Percentiles rank a stretch among this genome's conserved stretches.
Evolutionary conservation across 1,139 yeast genomes (phyloP).

Genomic region (Yamadazyma diddensiae): DNA sequence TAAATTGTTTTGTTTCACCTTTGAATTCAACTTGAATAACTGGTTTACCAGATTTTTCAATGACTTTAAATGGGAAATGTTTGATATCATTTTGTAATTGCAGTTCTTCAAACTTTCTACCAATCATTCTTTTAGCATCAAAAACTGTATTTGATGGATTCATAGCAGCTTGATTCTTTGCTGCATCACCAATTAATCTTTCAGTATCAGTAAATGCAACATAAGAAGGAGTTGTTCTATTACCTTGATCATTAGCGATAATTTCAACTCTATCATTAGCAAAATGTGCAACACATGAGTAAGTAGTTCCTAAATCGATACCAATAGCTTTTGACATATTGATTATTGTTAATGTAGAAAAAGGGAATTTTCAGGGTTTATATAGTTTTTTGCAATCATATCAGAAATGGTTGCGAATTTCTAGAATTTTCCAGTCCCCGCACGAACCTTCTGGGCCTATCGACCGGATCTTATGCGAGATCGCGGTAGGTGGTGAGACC

Average conservation of each 20-base stretch:
- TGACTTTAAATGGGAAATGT: constrained; percentile 63
- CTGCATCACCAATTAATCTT: constrained; percentile 69
- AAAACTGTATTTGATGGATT: constrained; percentile 65
- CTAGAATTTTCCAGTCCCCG: constrained; percentile 13
- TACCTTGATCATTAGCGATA: constrained; percentile 70
- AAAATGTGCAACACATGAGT: constrained; percentile 76
- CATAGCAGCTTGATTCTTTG: constrained; percentile 71
- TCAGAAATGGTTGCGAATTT: constrained; percentile 12
- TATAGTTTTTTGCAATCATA: constrained; percentile 8
- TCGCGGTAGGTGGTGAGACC: constrained; percentile 2
- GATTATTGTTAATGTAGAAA: neutral
- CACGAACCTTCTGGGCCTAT: too few species aligned
- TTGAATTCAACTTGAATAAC: constrained; percentile 59
- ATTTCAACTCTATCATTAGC: constrained; percentile 68
- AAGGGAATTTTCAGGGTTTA: constrained; percentile 1
- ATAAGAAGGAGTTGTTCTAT: constrained; percentile 68
- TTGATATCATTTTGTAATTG: constrained; percentile 57
- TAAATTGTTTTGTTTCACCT: constrained; percentile 62
- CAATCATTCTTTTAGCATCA: constrained; percentile 68
- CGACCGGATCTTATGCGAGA: too few species aligned
- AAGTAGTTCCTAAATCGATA: constrained; percentile 79
- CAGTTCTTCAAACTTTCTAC: constrained; percentile 58
- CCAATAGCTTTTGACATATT: constrained; percentile 68
- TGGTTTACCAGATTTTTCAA: constrained; percentile 59
- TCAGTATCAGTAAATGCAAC: constrained; percentile 69